These are phyloP conservation scores for Fonsecaea pedrosoi DNA, from an alignment of 2,329 filamentous ascomycete genomes.

Conservation along the genomic window DNA sequence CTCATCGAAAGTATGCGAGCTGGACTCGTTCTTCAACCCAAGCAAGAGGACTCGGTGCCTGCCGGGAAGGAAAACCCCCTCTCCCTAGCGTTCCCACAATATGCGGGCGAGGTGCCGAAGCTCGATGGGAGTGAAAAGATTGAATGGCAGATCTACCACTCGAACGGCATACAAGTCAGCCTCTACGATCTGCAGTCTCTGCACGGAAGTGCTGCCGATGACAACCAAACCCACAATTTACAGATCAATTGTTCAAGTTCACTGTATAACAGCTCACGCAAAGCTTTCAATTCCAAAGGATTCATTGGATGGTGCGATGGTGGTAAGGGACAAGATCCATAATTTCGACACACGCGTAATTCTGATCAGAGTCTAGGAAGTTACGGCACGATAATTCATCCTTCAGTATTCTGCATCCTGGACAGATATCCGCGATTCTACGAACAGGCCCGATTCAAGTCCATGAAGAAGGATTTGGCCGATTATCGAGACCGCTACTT, in stretches of 20 bases:
- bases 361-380: conserved; percentile 12
- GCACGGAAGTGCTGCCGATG: conserved; percentile 21
- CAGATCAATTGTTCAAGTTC: conserved; percentile 26
- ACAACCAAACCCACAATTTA: conserved; percentile 32
- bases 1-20: conserved; percentile 45
- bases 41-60: not conserved
- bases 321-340: conserved; percentile 31
- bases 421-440: conserved; percentile 43
- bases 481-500: conserved; percentile 40
- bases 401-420: conserved; percentile 45
- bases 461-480: conserved; percentile 32
- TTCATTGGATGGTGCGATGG: conserved; percentile 38
- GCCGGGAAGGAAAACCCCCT: conserved; percentile 17
- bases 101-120: conserved; percentile 32
- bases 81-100: conserved; percentile 36
- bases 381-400: conserved; percentile 45
- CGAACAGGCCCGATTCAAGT: conserved; percentile 41
- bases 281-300: conserved; percentile 31
- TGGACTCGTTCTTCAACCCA: conserved; percentile 43
- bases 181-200: conserved; percentile 36
- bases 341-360: not conserved
- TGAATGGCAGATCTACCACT: conserved; percentile 35
- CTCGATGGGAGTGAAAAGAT: conserved; percentile 32
- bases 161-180: conserved; percentile 34
- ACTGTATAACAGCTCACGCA: conserved; percentile 33